These are phyloP conservation scores for Hygrophila difformis DNA, from an alignment of 257 asterid genomes.

Conservation along the genomic window DNA sequence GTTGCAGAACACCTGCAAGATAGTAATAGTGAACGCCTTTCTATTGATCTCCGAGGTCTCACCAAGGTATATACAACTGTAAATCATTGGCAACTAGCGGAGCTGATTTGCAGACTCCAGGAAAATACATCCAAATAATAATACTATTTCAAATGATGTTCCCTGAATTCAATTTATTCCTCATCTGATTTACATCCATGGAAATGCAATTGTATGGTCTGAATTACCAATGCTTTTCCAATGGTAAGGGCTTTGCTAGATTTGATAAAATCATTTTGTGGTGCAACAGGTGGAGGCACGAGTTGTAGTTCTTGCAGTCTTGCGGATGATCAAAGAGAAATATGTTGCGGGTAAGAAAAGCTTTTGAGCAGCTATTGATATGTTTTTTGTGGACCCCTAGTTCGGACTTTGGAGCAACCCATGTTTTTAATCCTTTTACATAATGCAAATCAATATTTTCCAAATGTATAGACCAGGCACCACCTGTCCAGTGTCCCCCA, in stretches of 20 bases:
- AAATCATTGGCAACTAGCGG: slow-evolving; percentile 5
- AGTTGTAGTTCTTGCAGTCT: slow-evolving; percentile 80
- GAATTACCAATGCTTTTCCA: too few species aligned
- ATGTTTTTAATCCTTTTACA: too few species aligned
- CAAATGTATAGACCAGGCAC: too few species aligned
- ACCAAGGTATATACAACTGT: slow-evolving; percentile 44
- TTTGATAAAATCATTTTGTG: slow-evolving; percentile 15
- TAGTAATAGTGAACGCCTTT: slow-evolving; percentile 46
- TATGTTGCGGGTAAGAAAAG: slow-evolving; percentile 49
- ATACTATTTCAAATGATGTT: not conserved
- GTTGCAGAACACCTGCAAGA: slow-evolving; percentile 81
- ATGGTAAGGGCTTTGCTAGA: slow-evolving; percentile 7
- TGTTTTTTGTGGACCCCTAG: not conserved
- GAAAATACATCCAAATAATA: not conserved
- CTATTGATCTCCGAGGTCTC: slow-evolving; percentile 76
- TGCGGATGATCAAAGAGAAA: slow-evolving; percentile 79
- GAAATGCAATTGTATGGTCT: too few species aligned
- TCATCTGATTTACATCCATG: too few species aligned
- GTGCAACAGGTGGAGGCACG: slow-evolving; percentile 80
- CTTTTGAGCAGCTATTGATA: too few species aligned
- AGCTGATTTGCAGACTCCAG: slow-evolving; percentile 3
- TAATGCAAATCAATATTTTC: too few species aligned
- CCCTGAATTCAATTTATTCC: too few species aligned
- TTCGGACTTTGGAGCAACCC: too few species aligned
- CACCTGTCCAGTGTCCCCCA: too few species aligned